A percentile compares a stretch with the other conserved stretches of the same genome.
Conservation (phyloP, 164 flowering plant genomes). For the Platanus orientalis region DNA sequence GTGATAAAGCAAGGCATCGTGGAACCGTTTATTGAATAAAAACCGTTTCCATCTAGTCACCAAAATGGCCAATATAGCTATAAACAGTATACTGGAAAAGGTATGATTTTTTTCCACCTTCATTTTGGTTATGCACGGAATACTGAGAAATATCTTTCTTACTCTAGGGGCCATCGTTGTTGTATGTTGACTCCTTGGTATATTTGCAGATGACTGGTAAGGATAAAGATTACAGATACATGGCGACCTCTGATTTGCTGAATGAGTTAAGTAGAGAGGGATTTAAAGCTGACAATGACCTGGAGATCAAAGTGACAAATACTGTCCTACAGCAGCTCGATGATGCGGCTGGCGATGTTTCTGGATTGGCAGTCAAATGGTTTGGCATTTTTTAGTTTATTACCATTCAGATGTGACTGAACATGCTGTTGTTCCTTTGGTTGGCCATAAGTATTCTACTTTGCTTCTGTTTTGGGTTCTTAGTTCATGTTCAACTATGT, state of each 20-base stretch:
- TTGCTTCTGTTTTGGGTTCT: neutral
- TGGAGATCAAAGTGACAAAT: slow-evolving; percentile 69
- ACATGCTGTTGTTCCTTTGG: neutral
- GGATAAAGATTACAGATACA: slow-evolving; percentile 96
- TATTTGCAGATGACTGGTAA: slow-evolving; percentile 89
- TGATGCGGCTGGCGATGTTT: slow-evolving; percentile 97
- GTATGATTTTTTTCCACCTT: no score
- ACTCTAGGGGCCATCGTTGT: neutral
- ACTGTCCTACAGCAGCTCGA: slow-evolving; percentile 88
- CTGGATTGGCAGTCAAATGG: slow-evolving; percentile 99
- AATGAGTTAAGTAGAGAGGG: slow-evolving; percentile 80
- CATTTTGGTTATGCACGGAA: no score
- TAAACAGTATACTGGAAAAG: slow-evolving; percentile 16
- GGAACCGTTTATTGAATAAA: neutral
- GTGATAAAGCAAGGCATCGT: neutral
- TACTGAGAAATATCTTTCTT: neutral
- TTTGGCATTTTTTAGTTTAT: slow-evolving; percentile 15
- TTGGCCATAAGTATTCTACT: neutral
- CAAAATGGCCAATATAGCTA: slow-evolving; percentile 10
- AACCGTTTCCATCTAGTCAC: neutral
- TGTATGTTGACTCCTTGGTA: slow-evolving; percentile 8
- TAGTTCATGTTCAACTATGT: neutral
- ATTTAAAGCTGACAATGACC: slow-evolving; percentile 72
- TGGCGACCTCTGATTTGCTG: slow-evolving; percentile 97
- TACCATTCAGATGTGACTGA: no score